Base-by-base conservation (phyloP, 176 grass and related monocot species). In the Oropetium thomaeum region DNA sequence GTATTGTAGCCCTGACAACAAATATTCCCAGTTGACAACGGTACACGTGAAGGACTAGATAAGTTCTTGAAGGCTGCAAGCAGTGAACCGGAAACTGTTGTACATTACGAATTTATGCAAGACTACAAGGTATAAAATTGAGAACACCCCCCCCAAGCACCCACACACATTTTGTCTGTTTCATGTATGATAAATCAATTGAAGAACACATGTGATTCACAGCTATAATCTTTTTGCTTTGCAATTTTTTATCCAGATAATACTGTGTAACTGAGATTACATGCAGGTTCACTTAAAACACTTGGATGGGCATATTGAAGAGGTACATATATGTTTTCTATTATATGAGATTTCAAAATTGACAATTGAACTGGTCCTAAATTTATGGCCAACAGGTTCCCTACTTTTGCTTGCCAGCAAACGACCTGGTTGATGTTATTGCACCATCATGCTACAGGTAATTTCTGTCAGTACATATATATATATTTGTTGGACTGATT, bases 81-180 rank as follows among this genome's bases (percentile, higher is more conserved):
- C 83, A 93, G 41, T 78, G 83, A 91, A 17, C 94, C 94, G 69
- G 94, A 97, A 64, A 97, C 94, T 57, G 94, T 97, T 71, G 62
- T 97, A 20, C 94, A 97, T 87, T 97, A 97, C 30, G 94, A 97
- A 76, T 97, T 97, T 74, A 97, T 97, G 90, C 94, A 97, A 78
- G 94, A 97, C 87, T 97, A 97, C 78, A 93, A 97, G 94, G 94
- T 92, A 63, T 45, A 7, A 28, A 10, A 51, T 69, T 38, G 38
- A 75, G 64, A 73, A 11, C 37, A 4, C 13, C 19, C 5, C 1
- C 30, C n/a, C n/a, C n/a, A n/a, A n/a, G n/a, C 2, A 9, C 15
- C 49, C 28, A 29, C 43, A 19, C 9, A 19, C 13, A 47, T 33
- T 64, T 63, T 66, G 31, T 9, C 39, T 74, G 62, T 52, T 69